These are phyloP conservation scores for Trichoderma lentiforme DNA, from an alignment of 2,329 filamentous ascomycete species.

Conservation along the genomic window DNA sequence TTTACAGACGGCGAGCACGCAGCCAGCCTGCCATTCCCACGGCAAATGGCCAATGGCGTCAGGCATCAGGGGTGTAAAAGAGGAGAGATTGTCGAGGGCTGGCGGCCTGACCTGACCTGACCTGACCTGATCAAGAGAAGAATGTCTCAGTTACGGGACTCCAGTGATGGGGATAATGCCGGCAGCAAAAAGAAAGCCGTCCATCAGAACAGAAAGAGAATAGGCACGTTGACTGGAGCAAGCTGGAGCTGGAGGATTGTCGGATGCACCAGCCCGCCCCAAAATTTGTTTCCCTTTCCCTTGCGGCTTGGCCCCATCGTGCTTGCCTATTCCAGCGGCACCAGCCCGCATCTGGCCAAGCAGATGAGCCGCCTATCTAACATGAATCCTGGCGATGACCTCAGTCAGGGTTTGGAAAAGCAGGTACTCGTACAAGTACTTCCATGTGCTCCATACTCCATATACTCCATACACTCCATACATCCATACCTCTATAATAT, in stretches of 20 bases:
- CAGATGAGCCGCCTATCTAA: slow-evolving; percentile 14
- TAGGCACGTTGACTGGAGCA: too few relatives aligned
- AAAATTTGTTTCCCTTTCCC: background rate
- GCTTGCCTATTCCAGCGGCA: background rate
- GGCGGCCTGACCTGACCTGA: background rate
- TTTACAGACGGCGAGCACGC: background rate
- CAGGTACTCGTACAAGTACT: background rate
- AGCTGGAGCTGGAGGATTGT: background rate
- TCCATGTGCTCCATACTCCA: background rate
- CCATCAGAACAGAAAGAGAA: too few relatives aligned
- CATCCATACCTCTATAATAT: too few relatives aligned
- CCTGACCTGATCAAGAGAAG: too few relatives aligned
- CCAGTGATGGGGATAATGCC: too few relatives aligned
- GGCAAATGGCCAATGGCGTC: slow-evolving; percentile 1
- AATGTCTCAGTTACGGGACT: too few relatives aligned
- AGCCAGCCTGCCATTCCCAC: background rate
- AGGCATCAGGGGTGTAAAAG: background rate
- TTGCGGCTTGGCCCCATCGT: background rate
- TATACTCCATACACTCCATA: too few relatives aligned
- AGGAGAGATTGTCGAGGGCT: background rate
- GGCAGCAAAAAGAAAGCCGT: too few relatives aligned
- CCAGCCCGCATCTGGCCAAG: slow-evolving; percentile 2
- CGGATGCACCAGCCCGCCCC: background rate
- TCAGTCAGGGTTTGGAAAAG: background rate
- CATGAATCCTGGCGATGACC: slow-evolving; percentile 5